Percentiles rank a stretch among this genome's conserved stretches.
These are phyloP conservation scores for Cyberlindnera subsufficiens DNA, from an alignment of 805 yeast genomes.

Conservation along the genomic window DNA sequence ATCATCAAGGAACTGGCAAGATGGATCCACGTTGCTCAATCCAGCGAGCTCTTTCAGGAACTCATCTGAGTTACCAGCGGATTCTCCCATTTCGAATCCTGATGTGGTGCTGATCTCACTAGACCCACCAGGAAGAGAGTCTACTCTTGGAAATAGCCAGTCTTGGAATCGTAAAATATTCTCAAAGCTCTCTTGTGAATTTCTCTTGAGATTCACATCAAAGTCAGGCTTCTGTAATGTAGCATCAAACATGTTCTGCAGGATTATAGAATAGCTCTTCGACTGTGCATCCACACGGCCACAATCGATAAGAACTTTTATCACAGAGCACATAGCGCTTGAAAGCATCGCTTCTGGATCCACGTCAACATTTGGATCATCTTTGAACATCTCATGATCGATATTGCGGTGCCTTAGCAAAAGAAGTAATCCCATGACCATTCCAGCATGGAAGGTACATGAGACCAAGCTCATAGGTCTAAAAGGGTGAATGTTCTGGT, in stretches of 20 bases:
- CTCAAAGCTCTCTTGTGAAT: conserved; percentile 17
- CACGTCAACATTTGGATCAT: conserved; percentile 11
- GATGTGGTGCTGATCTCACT: background rate
- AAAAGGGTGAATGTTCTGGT: conserved; percentile 28
- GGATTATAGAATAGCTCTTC: conserved; percentile 11
- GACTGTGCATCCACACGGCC: conserved; percentile 18
- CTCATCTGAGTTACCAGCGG: conserved; percentile 4
- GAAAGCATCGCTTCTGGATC: conserved; percentile 12
- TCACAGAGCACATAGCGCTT: conserved; percentile 18
- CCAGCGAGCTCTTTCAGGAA: conserved; percentile 16
- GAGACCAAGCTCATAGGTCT: conserved; percentile 31
- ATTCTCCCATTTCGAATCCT: background rate
- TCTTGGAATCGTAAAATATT: conserved; percentile 21
- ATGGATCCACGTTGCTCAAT: conserved; percentile 8
- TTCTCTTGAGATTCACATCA: conserved; percentile 2
- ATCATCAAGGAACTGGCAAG: conserved; percentile 19
- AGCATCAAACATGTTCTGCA: conserved; percentile 16
- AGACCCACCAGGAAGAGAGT: conserved; percentile 1
- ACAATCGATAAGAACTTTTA: conserved; percentile 14
- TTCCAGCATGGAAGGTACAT: conserved; percentile 31
- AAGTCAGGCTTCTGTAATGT: conserved; percentile 3
- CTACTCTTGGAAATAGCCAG: conserved; percentile 19
- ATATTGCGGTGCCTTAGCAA: conserved; percentile 17
- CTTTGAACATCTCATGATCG: conserved; percentile 14
- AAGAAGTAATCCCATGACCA: conserved; percentile 29